Conservation (phyloP, 768 basidiomycete species). For the Clathrus columnatus region DNA sequence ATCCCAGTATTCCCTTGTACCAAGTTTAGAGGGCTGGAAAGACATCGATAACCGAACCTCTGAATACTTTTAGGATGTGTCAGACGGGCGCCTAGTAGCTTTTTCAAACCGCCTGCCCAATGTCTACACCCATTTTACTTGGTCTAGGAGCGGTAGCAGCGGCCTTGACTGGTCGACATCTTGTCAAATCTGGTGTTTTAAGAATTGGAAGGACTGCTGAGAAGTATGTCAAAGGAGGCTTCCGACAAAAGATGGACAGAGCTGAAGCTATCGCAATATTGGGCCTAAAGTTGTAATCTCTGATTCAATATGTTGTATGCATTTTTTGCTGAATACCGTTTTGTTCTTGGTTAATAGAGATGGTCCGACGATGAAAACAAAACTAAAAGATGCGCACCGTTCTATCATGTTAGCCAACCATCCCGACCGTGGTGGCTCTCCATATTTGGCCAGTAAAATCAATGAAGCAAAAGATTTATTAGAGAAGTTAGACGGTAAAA, state of each 20-base stretch:
- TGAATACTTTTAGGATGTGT: too few relatives aligned
- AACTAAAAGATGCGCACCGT: slow-evolving; percentile 91
- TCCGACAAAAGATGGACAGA: slow-evolving; percentile 92
- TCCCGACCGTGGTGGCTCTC: slow-evolving; percentile 97
- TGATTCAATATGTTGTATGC: not conserved
- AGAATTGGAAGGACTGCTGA: slow-evolving; percentile 54
- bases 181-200: slow-evolving; percentile 49
- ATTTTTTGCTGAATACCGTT: not conserved
- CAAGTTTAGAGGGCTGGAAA: slow-evolving; percentile 63
- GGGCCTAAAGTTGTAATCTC: slow-evolving; percentile 71
- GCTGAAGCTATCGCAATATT: slow-evolving; percentile 88
- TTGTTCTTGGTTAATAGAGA: slow-evolving; percentile 48
- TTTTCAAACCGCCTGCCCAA: slow-evolving; percentile 21
- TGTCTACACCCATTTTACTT: slow-evolving; percentile 73
- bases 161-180: slow-evolving; percentile 63
- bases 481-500: slow-evolving; percentile 63
- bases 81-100: not conserved
- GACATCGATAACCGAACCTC: too few relatives aligned
- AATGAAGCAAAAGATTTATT: slow-evolving; percentile 95
- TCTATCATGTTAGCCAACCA: slow-evolving; percentile 98
- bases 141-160: slow-evolving; percentile 74
- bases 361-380: slow-evolving; percentile 59
- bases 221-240: slow-evolving; percentile 89
- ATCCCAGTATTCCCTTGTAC: slow-evolving; percentile 80
- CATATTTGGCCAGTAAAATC: slow-evolving; percentile 96